phyloP scores from a whole-genome alignment of 73 alveolate genomes.

The Urostyla sp. region DNA sequence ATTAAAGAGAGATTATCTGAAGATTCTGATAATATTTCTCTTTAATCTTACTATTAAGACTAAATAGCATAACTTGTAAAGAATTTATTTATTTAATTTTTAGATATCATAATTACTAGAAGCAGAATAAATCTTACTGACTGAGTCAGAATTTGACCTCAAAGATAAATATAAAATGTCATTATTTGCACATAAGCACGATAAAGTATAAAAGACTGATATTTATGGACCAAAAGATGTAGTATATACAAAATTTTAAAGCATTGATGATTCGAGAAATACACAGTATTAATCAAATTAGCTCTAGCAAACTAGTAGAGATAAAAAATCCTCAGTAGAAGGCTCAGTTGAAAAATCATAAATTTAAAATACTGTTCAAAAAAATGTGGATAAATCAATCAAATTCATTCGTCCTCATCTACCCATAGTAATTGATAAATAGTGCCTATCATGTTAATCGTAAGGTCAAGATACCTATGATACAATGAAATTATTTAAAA shows the following conservation, averaged over 20 bases:
- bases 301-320: not conserved
- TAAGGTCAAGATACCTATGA: slow-evolving; percentile 23
- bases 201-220: no score
- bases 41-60: not conserved
- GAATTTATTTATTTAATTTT: not conserved
- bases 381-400: not conserved
- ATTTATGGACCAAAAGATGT: no score
- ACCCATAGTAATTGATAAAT: slow-evolving; percentile 29
- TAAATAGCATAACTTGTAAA: slow-evolving; percentile 1
- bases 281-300: slow-evolving; percentile 9
- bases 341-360: not conserved
- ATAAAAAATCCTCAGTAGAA: not conserved
- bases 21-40: not conserved
- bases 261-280: not conserved
- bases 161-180: slow-evolving; percentile 34
- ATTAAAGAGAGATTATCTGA: not conserved
- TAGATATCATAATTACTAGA: not conserved
- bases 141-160: not conserved
- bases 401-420: not conserved
- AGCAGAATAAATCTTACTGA: not conserved
- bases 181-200: no score
- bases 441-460: slow-evolving; percentile 20
- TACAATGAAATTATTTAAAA: slow-evolving; percentile 5
- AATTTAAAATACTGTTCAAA: not conserved
- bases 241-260: not conserved